These are phyloP conservation scores for Angophora floribunda DNA, from an alignment of 345 rosid species.

Conservation along the genomic window DNA sequence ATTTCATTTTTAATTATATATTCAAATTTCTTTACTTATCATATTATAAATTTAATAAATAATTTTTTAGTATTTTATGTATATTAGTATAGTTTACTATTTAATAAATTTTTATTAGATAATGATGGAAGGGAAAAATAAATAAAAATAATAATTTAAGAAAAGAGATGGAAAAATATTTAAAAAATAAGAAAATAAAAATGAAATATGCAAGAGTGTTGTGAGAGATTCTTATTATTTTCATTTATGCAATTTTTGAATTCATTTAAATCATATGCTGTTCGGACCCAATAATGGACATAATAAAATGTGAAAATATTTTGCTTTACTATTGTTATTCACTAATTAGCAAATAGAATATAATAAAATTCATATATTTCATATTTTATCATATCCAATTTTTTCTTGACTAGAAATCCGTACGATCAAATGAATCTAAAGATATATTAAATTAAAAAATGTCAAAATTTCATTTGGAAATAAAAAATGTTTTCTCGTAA, in stretches of 20 bases:
- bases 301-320: too few relatives aligned
- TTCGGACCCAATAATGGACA: not conserved
- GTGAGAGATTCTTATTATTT: not conserved
- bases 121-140: not conserved
- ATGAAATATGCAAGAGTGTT: too few relatives aligned
- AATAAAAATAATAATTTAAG: too few relatives aligned
- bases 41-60: too few relatives aligned
- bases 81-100: not conserved
- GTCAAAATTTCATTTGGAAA: not conserved
- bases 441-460: not conserved
- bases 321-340: rapidly evolving
- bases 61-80: not conserved
- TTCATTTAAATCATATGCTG: rapidly evolving
- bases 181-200: not conserved
- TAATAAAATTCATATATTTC: rapidly evolving
- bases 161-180: too few relatives aligned
- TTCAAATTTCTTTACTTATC: not conserved
- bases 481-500: not conserved
- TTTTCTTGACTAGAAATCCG: too few relatives aligned
- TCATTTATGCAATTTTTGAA: not conserved
- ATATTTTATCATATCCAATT: too few relatives aligned
- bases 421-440: rapidly evolving
- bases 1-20: not conserved
- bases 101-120: too few relatives aligned
- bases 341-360: rapidly evolving